Evolutionary conservation across 306 rosid species (phyloP), one percentile per base, ranked within the genome.

Genomic region (Cercis canadensis): DNA sequence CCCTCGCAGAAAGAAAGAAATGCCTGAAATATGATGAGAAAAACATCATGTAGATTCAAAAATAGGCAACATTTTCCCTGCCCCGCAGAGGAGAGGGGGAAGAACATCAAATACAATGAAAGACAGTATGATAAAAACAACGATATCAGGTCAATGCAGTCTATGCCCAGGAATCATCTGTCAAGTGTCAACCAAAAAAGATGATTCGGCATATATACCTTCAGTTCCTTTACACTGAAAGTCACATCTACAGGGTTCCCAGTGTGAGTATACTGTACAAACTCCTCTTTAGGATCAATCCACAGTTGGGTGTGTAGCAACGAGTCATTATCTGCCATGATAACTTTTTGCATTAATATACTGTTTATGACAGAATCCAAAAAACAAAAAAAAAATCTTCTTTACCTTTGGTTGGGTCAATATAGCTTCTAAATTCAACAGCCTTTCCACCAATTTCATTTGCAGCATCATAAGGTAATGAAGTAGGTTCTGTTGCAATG

Each of bases 261-360:
- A 32, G 74, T 76, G 72, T 90, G 98, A 47, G 75, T 80, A 85
- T 90, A 89, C 78, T 86, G 96, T 81, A 86, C 72, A 86, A 94
- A 90, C 82, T 94, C 98, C 82, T 89, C 98, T 29, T 70, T 72
- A 62, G 98, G 98, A 80, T 94, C 98, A 79, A 94, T 90, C 97
- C 98, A 94, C 31, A 94, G 87, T 69, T 94, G 96, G 75, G 98
- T 94, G 79, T 89, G 97, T 7, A 90, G 84, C 57, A 72, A 78
- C 0, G 96, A 77, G 69, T 89, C 97, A 73, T 86, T 90, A 65
- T 94, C 98, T 94, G 86, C 76, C 55, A 41, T 70, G 55, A 74
- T 78, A 75, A 67, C 15, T 17, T 15, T 36, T 73, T 9, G 60
- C 41, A 16, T 84, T 31, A 86, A 34, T 50, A 78, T 33, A 63